Evolutionary conservation across 139 green algal genomes (phyloP).

Genomic region (Pleodorina starrii): DNA sequence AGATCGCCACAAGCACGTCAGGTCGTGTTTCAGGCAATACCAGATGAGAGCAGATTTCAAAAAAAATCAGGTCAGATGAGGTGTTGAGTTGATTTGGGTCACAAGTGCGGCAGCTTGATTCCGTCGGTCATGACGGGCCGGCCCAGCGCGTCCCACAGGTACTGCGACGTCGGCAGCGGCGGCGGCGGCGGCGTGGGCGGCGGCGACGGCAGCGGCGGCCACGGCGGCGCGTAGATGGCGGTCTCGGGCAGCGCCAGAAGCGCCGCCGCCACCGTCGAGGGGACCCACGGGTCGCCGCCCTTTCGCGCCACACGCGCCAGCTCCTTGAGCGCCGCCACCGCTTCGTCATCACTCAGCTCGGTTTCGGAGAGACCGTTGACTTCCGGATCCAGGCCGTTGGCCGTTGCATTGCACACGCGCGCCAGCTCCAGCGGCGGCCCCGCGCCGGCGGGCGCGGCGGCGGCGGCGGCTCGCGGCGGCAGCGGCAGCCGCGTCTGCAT

Average conservation of each 20-base stretch:
- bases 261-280: constrained; percentile 11
- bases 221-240: constrained; percentile 46
- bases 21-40: too few species aligned
- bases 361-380: background rate
- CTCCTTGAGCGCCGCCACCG: constrained; percentile 22
- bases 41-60: too few species aligned
- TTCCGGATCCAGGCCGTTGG: background rate
- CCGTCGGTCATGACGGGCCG: constrained; percentile 65
- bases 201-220: constrained; percentile 59
- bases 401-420: background rate
- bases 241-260: constrained; percentile 52
- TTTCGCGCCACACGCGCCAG: background rate
- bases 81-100: too few species aligned
- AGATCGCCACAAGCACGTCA: too few species aligned
- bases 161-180: constrained; percentile 63
- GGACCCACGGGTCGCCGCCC: background rate
- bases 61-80: too few species aligned
- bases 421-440: too few species aligned
- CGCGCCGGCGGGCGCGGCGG: background rate
- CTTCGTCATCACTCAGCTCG: background rate
- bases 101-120: constrained; percentile 44
- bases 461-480: background rate
- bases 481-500: background rate
- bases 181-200: constrained; percentile 61
- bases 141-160: constrained; percentile 63